These are phyloP conservation scores for Carex cristatella DNA, from an alignment of 176 grass and related monocot species.

Conservation along the genomic window DNA sequence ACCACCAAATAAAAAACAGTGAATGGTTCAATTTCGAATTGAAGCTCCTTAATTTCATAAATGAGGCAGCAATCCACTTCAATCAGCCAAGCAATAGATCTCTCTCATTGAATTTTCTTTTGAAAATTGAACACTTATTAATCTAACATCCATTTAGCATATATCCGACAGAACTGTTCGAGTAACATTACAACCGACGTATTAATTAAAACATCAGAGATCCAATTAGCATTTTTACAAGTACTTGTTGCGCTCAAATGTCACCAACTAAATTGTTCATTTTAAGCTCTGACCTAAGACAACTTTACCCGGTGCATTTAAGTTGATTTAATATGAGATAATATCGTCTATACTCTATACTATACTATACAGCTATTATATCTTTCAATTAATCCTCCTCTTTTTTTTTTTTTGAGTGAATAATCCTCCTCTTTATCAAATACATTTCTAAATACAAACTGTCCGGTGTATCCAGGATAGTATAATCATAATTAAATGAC, in stretches of 20 bases:
- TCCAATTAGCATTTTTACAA: background rate
- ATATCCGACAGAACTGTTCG: background rate
- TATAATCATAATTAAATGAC: background rate
- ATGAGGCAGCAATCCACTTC: background rate
- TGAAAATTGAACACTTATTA: background rate
- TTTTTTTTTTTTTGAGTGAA: too few relatives aligned
- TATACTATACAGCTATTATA: background rate
- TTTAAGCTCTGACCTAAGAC: background rate
- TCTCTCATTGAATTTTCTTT: background rate
- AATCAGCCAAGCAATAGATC: background rate
- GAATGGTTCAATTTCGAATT: background rate
- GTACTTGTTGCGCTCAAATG: background rate
- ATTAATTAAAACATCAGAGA: slow-evolving; percentile 6
- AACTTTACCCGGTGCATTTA: slow-evolving; percentile 12
- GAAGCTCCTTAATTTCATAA: background rate
- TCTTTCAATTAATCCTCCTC: background rate
- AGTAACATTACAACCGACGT: background rate
- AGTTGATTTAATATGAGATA: background rate
- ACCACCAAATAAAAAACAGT: background rate
- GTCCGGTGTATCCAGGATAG: background rate
- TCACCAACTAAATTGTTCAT: background rate
- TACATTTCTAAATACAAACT: background rate
- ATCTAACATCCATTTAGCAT: background rate
- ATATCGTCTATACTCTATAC: too few relatives aligned
- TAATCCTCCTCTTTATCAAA: background rate